A percentile compares a stretch with the other conserved stretches of the same genome.
phyloP scores from a whole-genome alignment of 805 yeast genomes.

The Blastobotrys parvus region DNA sequence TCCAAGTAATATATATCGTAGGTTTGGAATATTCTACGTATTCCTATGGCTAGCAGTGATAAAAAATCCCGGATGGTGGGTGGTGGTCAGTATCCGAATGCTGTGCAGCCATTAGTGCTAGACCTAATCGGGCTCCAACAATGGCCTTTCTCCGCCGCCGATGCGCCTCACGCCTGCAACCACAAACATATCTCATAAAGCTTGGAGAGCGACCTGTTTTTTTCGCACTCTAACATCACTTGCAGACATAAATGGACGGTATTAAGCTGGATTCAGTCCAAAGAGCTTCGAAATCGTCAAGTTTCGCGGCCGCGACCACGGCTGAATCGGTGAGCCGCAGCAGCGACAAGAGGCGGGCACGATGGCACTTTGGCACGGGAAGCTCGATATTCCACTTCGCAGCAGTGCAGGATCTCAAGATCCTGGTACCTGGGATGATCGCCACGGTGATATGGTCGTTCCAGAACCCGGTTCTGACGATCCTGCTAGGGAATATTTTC shows the following conservation, averaged over 20 bases:
- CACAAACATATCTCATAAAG: too few relatives aligned
- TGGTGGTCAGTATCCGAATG: too few relatives aligned
- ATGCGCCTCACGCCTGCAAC: too few relatives aligned
- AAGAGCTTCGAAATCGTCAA: too few relatives aligned
- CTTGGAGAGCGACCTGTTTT: too few relatives aligned
- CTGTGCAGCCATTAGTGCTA: too few relatives aligned
- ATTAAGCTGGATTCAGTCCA: not conserved
- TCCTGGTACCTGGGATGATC: not conserved
- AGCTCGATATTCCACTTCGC: conserved; percentile 1
- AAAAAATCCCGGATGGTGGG: too few relatives aligned
- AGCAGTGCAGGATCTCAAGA: not conserved
- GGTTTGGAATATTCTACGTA: too few relatives aligned
- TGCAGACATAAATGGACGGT: not conserved
- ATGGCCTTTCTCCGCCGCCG: too few relatives aligned
- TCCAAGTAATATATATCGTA: too few relatives aligned
- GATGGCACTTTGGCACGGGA: not conserved
- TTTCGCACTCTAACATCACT: not conserved
- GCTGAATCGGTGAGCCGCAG: not conserved
- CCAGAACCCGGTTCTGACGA: conserved; percentile 30
- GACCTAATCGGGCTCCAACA: too few relatives aligned
- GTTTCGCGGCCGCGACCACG: not conserved
- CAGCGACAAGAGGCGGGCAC: not conserved
- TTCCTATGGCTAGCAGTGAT: too few relatives aligned
- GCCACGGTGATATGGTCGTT: not conserved
- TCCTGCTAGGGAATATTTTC: conserved; percentile 61